Evolutionary conservation across 441 rosid genomes (phyloP), one percentile per base, ranked within the genome.

Genomic region (Hura crepitans): DNA sequence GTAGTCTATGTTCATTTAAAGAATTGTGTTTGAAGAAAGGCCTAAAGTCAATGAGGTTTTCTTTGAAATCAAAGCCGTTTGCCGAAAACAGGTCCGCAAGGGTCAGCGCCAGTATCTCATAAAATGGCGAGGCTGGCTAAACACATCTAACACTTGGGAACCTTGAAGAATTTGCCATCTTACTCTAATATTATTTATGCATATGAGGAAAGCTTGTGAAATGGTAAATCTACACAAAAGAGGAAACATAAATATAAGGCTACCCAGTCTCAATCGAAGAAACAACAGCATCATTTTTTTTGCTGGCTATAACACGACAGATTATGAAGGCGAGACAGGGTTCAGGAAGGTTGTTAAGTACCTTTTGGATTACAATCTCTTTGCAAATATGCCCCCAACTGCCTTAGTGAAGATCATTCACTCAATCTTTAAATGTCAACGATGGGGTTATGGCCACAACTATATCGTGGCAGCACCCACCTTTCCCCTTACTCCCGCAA

Each of bases 101-200:
- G 97, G 98, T 5, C 87, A 90, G 80, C 85, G 89, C 64, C 99
- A 96, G 84, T 96, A 96, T 86, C 91, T 93, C 53, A 91, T 96
- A 65, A 96, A 96, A 84, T 96, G 99, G 99, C 96, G 97, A 20
- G 97, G 95, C 39, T 96, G 99, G 99, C 96, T 98, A 0, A 97
- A 93, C 75, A 84, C 96, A 4, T 85, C 96, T 6, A 96, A 96
- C 78, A 96, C 99, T 25, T 96, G 99, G 99, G 99, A 96, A 82
- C 99, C 25, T 59, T 89, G 42, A 97, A 90, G 90, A 96, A 96
- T 80, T 90, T 96, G 51, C 88, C 79, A 77, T 84, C 97, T 23
- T 91, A 96, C 77, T 83, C 90, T 46, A 98, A 96, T 81, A 89
- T 96, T 72, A 87, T 96, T 5, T 97, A 91, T 69, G 91, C 96